A percentile compares a stretch with the other conserved stretches of the same genome.
phyloP scores from a whole-genome alignment of 257 asterid genomes.

The Penstemon eatonii region DNA sequence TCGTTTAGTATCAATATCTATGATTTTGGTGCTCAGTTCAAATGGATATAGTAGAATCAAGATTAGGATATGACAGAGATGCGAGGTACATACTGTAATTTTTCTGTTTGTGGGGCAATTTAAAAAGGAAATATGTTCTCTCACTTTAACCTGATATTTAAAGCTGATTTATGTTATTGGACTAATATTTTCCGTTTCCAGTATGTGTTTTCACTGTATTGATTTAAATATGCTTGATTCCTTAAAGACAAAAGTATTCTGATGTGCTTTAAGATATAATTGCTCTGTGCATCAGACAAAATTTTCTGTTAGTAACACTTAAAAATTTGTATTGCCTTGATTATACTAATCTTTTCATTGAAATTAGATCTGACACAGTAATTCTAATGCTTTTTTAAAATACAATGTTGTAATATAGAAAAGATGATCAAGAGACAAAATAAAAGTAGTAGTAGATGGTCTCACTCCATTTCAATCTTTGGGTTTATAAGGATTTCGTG shows the following conservation, averaged over 20 bases:
- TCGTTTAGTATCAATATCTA: not conserved
- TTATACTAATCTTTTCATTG: slow-evolving; percentile 4
- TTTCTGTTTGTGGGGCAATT: slow-evolving; percentile 12
- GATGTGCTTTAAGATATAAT: slow-evolving; percentile 14
- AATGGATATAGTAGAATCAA: not conserved
- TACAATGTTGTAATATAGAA: slow-evolving; percentile 4
- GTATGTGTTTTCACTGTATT: not conserved
- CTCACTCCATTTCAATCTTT: not conserved
- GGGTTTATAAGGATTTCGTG: not conserved
- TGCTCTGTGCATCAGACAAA: not conserved
- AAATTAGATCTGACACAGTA: not conserved
- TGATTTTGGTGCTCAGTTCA: not conserved
- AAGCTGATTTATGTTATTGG: slow-evolving; percentile 7
- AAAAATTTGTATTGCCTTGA: not conserved
- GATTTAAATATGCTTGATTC: not conserved
- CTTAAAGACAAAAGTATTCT: not conserved
- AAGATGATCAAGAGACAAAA: not conserved
- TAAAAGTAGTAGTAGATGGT: slow-evolving; percentile 1
- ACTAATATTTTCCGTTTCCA: not conserved
- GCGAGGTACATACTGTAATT: not conserved
- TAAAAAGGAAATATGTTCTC: not conserved
- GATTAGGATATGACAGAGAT: slow-evolving; percentile 10
- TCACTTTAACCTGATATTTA: not conserved
- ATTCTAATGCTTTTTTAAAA: not conserved
- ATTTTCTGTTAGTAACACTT: not conserved